Base-by-base conservation (phyloP, 1,284 basidiomycete genomes). In the Chalciporus sp. region DNA sequence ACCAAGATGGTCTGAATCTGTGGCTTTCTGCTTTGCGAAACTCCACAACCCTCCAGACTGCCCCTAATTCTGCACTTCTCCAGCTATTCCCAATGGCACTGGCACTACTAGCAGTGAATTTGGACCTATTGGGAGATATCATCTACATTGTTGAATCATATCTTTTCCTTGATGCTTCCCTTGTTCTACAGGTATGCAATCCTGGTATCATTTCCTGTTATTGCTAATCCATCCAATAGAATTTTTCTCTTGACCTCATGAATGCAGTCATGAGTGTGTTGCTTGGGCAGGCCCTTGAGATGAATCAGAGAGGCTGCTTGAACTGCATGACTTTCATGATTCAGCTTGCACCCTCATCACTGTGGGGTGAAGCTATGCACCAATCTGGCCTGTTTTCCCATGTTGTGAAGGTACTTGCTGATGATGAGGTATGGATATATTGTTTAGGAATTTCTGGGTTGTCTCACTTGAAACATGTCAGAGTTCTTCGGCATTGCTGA, bases 91-190 rank as follows among this genome's bases (percentile, higher is more conserved):
- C 91, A 16, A 71, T 82, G 19, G 80, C 85, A 3, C 69, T 94
- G 12, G 60, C 72, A 23, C 72, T 89, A 14, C 74, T 95, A 12
- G 76, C 80, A 3, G 78, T 77, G 29, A 92, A 95, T 66, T 73
- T 93, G 57, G 93, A 95, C 64, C 67, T 93, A 20, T 72, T 94
- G 16, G 82, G 84, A n/a, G 85, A 79, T 54, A 77, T 86, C 26
- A 81, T 84, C 9, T 73, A 74, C 49, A 80, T 95, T 37, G 64
- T 92, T n/a, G 90, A 94, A 66, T 90, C 90, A 1, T 95, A 95
- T 69, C 73, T 92, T 52, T 69, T 95, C 9, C 76, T 93, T 5
- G 90, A 92, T 67, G 84, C 84, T 0, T 54, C 72, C n/a, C 70
- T 76, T 7, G 74, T 95, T 47, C 69, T 92, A 35, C 83, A 89